Conservation (phyloP, 768 basidiomycete species). For the Boletus rubropictus region DNA sequence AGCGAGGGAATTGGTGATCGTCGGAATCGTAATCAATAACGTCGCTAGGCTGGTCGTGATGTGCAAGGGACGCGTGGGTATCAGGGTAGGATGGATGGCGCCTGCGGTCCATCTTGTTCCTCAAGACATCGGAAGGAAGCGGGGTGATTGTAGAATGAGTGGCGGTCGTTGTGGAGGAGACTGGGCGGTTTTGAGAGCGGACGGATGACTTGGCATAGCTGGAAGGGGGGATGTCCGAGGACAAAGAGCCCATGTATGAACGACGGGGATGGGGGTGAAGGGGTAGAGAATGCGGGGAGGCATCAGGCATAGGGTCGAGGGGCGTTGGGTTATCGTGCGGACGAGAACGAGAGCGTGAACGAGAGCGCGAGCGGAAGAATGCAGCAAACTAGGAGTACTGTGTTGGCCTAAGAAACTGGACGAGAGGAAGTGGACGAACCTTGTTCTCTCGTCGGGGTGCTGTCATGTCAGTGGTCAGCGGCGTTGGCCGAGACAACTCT, state of each 20-base stretch:
- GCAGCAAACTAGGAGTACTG: slow-evolving; percentile 45
- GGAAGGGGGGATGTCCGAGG: slow-evolving; percentile 10
- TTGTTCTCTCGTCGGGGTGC: slow-evolving; percentile 39
- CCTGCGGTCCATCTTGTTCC: slow-evolving; percentile 13
- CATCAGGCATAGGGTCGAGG: slow-evolving; percentile 5
- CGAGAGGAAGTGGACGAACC: slow-evolving; percentile 26
- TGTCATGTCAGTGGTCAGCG: neutral
- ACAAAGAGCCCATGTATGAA: slow-evolving; percentile 2
- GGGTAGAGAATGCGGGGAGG: neutral
- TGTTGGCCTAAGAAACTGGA: neutral
- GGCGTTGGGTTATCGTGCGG: neutral
- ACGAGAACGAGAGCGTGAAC: slow-evolving; percentile 44
- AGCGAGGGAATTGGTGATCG: slow-evolving; percentile 21
- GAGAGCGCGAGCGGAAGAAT: slow-evolving; percentile 64
- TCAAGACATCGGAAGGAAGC: slow-evolving; percentile 40
- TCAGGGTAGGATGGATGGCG: slow-evolving; percentile 18
- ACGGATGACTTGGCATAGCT: slow-evolving; percentile 37
- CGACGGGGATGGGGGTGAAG: slow-evolving; percentile 13
- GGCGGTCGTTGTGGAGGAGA: slow-evolving; percentile 59
- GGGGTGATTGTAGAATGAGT: slow-evolving; percentile 59
- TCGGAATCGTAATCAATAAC: slow-evolving; percentile 13
- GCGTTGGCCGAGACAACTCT: neutral
- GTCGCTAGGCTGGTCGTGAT: slow-evolving; percentile 12
- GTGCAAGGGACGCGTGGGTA: slow-evolving; percentile 5
- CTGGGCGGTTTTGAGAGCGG: slow-evolving; percentile 51